Conservation (phyloP, 164 flowering plant genomes). For the Litsea cubeba region DNA sequence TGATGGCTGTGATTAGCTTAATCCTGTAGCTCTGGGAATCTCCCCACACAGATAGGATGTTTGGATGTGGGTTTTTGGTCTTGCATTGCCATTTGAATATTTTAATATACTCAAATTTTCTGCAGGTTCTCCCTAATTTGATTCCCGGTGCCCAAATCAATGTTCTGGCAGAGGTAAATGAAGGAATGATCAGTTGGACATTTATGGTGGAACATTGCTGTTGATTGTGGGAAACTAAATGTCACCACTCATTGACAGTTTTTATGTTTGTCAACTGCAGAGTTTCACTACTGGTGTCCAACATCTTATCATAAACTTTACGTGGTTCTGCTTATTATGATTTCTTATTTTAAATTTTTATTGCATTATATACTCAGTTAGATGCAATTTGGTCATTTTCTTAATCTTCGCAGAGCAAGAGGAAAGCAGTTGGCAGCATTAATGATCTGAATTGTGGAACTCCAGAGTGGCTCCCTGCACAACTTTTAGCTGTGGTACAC, state of each 20-base stretch:
- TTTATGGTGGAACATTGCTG: not conserved
- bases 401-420: conserved; percentile 19
- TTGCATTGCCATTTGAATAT: conserved; percentile 7
- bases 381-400: not conserved
- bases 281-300: not conserved
- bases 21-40: no score
- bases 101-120: conserved; percentile 9
- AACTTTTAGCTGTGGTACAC: conserved; percentile 57
- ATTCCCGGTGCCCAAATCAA: conserved; percentile 67
- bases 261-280: not conserved
- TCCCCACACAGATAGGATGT: not conserved
- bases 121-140: conserved; percentile 53
- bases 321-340: not conserved
- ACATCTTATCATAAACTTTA: not conserved
- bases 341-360: conserved; percentile 5
- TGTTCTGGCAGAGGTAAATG: conserved; percentile 62
- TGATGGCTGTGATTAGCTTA: no score
- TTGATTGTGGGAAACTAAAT: not conserved
- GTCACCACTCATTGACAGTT: not conserved
- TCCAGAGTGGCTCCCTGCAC: conserved; percentile 47
- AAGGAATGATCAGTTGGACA: not conserved
- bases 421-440: conserved; percentile 8
- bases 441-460: conserved; percentile 20
- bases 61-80: conserved; percentile 5
- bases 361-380: not conserved